A percentile compares a stretch with the other conserved stretches of the same genome.
phyloP scores from a whole-genome alignment of 805 yeast genomes.

The Candida hispaniensis region DNA sequence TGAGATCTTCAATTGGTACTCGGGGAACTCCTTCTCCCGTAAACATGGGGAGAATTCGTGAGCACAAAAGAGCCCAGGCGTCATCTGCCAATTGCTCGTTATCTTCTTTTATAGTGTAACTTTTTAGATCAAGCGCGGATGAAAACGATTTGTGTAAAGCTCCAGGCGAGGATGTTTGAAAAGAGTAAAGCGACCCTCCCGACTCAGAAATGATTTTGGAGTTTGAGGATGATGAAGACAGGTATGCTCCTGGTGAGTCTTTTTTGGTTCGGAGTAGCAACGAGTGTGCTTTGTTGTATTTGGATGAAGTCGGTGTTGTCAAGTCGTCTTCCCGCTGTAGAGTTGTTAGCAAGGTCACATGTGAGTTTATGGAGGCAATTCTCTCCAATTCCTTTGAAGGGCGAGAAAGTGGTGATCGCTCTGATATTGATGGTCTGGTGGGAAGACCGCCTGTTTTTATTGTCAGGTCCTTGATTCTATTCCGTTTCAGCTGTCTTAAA shows the following conservation, averaged over 20 bases:
- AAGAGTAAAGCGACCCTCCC: constrained; percentile 33
- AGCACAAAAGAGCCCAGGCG: constrained; percentile 39
- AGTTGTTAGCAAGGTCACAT: constrained; percentile 15
- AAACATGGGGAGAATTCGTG: constrained; percentile 39
- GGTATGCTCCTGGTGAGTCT: constrained; percentile 28
- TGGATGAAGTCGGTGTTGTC: constrained; percentile 11
- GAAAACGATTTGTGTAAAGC: constrained; percentile 23
- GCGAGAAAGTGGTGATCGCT: constrained; percentile 26
- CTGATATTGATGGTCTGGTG: constrained; percentile 24
- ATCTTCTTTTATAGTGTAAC: constrained; percentile 26
- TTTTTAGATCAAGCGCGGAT: constrained; percentile 26
- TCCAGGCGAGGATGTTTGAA: constrained; percentile 31
- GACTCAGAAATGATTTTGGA: constrained; percentile 33
- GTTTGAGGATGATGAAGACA: constrained; percentile 36
- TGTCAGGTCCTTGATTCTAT: constrained; percentile 21
- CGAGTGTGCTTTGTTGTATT: constrained; percentile 28
- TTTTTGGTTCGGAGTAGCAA: constrained; percentile 31
- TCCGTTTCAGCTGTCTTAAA: constrained; percentile 12
- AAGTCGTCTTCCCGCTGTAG: constrained; percentile 14
- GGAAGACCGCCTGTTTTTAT: constrained; percentile 24
- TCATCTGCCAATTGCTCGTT: constrained; percentile 34
- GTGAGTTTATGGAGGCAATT: constrained; percentile 31
- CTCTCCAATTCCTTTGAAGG: constrained; percentile 31
- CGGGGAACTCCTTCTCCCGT: constrained; percentile 37
- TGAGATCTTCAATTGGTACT: constrained; percentile 48